phyloP scores from a whole-genome alignment of 176 grass and related monocot species.

The Canna indica region DNA sequence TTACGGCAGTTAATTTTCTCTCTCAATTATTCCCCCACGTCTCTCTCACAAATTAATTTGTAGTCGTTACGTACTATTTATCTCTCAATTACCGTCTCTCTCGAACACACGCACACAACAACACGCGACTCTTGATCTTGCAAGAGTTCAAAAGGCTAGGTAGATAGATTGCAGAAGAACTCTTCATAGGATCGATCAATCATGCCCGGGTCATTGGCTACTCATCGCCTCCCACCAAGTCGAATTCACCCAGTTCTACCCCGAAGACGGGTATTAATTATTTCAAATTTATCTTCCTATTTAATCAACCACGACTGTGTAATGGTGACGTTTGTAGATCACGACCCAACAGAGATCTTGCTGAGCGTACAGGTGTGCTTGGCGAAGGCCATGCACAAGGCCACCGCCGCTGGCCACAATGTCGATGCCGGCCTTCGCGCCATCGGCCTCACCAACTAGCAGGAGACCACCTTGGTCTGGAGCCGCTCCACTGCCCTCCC shows the following conservation, averaged over 20 bases:
- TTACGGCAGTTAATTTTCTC: no score
- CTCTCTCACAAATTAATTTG: no score
- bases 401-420: constrained; percentile 37
- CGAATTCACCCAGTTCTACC: constrained; percentile 93
- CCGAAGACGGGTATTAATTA: constrained; percentile 51
- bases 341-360: constrained; percentile 86
- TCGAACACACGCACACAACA: no score
- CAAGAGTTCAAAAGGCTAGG: not conserved
- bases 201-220: constrained; percentile 51
- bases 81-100: no score
- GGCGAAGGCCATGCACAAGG: constrained; percentile 46
- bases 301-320: no score
- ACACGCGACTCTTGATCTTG: not conserved
- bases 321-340: no score
- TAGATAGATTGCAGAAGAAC: constrained; percentile 18
- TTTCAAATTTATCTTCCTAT: not conserved
- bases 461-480: constrained; percentile 88
- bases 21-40: no score
- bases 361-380: constrained; percentile 62
- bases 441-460: constrained; percentile 86
- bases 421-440: constrained; percentile 51
- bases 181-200: constrained; percentile 66
- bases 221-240: constrained; percentile 81
- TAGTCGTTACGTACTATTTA: no score
- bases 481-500: constrained; percentile 56